Evolutionary conservation across 495 filamentous ascomycete genomes (phyloP), one percentile per base, ranked within the genome.

Genomic region (Aspergillus affinis): DNA sequence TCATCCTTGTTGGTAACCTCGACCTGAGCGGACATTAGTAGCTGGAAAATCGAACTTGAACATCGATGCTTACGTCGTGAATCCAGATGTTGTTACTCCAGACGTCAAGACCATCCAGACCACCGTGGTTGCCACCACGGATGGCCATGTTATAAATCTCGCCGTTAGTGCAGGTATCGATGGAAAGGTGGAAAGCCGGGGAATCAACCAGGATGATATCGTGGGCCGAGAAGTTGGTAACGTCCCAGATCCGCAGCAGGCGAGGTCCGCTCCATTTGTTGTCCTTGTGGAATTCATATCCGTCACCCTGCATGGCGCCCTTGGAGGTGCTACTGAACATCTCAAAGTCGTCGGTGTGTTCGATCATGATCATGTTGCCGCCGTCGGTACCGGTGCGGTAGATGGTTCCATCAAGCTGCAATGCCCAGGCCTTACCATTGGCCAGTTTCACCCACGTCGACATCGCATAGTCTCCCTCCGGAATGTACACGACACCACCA

Each of bases 1-100:
- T 84, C 81, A 53, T 83, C 81, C 61, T 79, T 78, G 70, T 84
- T 84, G 15, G 81, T 81, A 10, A 82, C 82, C 62, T 81, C 73
- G 48, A 83, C 68, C 71, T 84, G 69, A 51, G 73, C 69, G 52
- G 17, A 21, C 15, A 30, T 64, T 51, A 67, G 59, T 26, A 7
- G 7, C 48, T 15, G 27, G 18, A 5, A 17, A 21, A n/a, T 18
- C 0, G 4, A 10, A 20, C 26, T 9, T 17, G 45, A 6, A 3
- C 17, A 26, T 51, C 26, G 29, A 13, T 5, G 3, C 71, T 54
- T 54, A 82, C 70, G 67, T 84, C 80, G 55, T 84, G 82, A 57
- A 83, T 66, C 73, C 76, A 77, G 50, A 82, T 78, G 58, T 84
- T 83, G 47, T 64, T 70, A 44, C 77, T 76, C 72, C 77, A 79